These are phyloP conservation scores for Leptographium radiaticola DNA, from an alignment of 2,329 filamentous ascomycete species.

Conservation along the genomic window DNA sequence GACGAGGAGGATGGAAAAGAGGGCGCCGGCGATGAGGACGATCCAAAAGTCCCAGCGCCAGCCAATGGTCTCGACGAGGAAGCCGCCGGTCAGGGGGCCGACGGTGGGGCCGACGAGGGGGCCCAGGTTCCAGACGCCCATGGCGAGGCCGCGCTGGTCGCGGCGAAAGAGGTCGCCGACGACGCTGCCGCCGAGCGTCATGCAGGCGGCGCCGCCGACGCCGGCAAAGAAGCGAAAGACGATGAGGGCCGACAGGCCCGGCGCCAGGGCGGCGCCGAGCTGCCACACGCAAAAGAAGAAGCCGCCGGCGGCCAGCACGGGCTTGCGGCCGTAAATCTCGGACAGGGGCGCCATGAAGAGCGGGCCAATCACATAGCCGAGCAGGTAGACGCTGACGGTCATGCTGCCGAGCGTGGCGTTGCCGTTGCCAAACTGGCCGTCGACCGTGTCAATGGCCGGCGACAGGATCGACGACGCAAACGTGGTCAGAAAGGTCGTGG, in stretches of 20 bases:
- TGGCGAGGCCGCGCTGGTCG: slow-evolving; percentile 43
- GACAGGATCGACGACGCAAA: slow-evolving; percentile 50
- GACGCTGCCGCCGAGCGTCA: slow-evolving; percentile 10
- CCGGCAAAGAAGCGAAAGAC: slow-evolving; percentile 13
- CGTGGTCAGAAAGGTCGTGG: slow-evolving; percentile 52
- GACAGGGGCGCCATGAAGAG: slow-evolving; percentile 17
- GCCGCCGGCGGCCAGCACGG: slow-evolving; percentile 65
- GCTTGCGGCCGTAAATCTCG: slow-evolving; percentile 21
- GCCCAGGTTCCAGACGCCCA: slow-evolving; percentile 30
- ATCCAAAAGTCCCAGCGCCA: slow-evolving; percentile 32
- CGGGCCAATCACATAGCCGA: slow-evolving; percentile 49
- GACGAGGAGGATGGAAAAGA: slow-evolving; percentile 23
- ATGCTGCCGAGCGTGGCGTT: slow-evolving; percentile 33
- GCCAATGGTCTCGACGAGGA: slow-evolving; percentile 28
- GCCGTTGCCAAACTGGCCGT: slow-evolving; percentile 29
- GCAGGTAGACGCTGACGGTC: slow-evolving; percentile 47
- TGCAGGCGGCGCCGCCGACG: slow-evolving; percentile 9
- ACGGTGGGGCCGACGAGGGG: slow-evolving; percentile 26
- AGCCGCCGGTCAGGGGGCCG: slow-evolving; percentile 36
- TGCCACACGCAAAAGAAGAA: slow-evolving; percentile 47
- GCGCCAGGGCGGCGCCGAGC: slow-evolving; percentile 53
- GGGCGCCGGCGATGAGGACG: slow-evolving; percentile 30
- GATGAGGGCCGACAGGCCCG: slow-evolving; percentile 28
- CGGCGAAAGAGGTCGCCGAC: slow-evolving; percentile 17
- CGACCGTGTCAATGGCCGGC: slow-evolving; percentile 31